Base-by-base conservation (phyloP, 202 grass and related monocot species). In the Panicum virgatum region DNA sequence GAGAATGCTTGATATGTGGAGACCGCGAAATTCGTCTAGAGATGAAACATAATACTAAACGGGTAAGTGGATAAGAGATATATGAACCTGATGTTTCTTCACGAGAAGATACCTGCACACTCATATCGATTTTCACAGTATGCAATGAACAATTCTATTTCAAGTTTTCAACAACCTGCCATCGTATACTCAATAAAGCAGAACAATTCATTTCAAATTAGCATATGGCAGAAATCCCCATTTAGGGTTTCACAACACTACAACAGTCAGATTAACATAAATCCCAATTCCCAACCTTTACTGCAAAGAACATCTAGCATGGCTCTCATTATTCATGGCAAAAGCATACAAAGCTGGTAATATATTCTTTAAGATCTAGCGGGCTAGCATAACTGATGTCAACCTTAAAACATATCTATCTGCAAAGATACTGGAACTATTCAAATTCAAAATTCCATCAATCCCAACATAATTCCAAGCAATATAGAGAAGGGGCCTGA, bases 21-120 rank as follows among this genome's bases (percentile, higher is more conserved):
- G 96, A 96, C 91, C 91, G 91, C 89, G 89, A 99, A 96, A 89
- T 80, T 86, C 91, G 96, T 99, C 96, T 99, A 93, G 96, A 99
- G 91, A 96, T 96, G 80, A 96, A 93, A 98, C 80, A 96, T 99
- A 86, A 90, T 90, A 76, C 91, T 96, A 89, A 86, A 87, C 79
- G 80, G 84, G 91, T 93, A 96, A 96, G 90, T 92, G 78, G 82
- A 85, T 83, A 91, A 89, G 66, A 57, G n/a, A 84, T 80, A 90
- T 72, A 79, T 86, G 86, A 88, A 89, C 85, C 90, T 93, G 92
- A 73, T 83, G 80, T 80, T 86, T 87, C 89, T 92, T 94, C 89
- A 69, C 51, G 84, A 82, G 78, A 72, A 83, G 68, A 62, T 38
- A 83, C 89, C 92, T 94, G 92, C 74, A 76, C 46, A 40, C 84